Conservation (phyloP, 2,329 filamentous ascomycete genomes). For the Xylaria polymorpha region DNA sequence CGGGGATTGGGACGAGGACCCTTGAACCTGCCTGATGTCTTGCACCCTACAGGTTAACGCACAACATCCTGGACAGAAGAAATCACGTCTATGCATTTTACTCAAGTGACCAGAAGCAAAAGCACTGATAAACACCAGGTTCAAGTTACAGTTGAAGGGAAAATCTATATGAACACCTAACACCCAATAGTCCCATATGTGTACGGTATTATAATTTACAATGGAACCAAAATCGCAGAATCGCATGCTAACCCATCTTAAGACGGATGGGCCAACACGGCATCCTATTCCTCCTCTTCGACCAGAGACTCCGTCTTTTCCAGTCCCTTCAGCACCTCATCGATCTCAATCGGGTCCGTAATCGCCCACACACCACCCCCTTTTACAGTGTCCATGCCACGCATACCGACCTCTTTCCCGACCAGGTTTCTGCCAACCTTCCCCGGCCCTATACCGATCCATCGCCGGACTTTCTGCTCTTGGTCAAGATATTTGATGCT, state of each 20-base stretch:
- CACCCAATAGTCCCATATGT: slow-evolving; percentile 25
- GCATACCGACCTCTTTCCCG: slow-evolving; percentile 93
- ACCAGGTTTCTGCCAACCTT: slow-evolving; percentile 95
- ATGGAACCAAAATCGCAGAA: slow-evolving; percentile 5
- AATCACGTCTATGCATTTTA: no score
- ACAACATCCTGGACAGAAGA: neutral
- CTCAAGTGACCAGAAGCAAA: neutral
- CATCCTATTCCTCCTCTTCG: slow-evolving; percentile 58
- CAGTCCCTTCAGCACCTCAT: slow-evolving; percentile 72
- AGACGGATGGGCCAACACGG: neutral
- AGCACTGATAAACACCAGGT: neutral
- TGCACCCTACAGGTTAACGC: no score
- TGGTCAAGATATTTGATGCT: slow-evolving; percentile 91
- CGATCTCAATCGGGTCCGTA: slow-evolving; percentile 80
- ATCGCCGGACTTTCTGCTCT: slow-evolving; percentile 81
- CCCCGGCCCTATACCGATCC: slow-evolving; percentile 92
- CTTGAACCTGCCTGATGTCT: no score
- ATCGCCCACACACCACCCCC: slow-evolving; percentile 95
- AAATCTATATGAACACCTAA: slow-evolving; percentile 25
- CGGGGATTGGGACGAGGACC: neutral
- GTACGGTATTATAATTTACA: slow-evolving; percentile 25
- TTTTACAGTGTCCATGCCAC: slow-evolving; percentile 79
- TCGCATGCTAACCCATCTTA: neutral
- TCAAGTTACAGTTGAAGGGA: neutral
- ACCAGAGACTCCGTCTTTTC: slow-evolving; percentile 70